Conservation (phyloP, 306 rosid species). For the Cicer yamashitae region DNA sequence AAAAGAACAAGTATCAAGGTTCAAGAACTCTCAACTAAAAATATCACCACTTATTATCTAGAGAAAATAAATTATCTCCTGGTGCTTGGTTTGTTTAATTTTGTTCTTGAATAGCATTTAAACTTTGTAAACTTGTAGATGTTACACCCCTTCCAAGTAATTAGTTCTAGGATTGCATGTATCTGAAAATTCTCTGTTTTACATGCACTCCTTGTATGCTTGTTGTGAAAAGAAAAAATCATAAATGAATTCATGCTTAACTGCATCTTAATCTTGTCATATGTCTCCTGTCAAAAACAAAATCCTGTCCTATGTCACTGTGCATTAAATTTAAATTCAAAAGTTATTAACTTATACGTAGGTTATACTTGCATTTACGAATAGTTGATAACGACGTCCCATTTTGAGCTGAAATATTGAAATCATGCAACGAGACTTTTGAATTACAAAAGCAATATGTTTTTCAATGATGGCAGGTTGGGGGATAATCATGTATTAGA, state of each 20-base stretch:
- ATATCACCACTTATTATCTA: constrained; percentile 27
- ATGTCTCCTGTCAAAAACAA: background rate
- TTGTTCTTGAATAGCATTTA: constrained; percentile 29
- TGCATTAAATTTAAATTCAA: constrained; percentile 23
- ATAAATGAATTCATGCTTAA: constrained; percentile 23
- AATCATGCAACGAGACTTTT: constrained; percentile 38
- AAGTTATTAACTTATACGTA: background rate
- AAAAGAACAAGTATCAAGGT: constrained; percentile 83
- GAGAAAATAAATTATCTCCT: constrained; percentile 26
- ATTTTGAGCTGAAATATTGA: constrained; percentile 37
- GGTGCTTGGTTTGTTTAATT: constrained; percentile 27
- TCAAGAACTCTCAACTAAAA: constrained; percentile 33
- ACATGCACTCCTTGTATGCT: constrained; percentile 4
- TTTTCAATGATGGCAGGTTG: constrained; percentile 65
- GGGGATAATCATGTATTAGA: constrained; percentile 71
- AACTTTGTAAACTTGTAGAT: constrained; percentile 29
- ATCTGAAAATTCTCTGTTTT: too few species aligned
- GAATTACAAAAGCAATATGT: constrained; percentile 42
- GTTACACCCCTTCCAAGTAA: constrained; percentile 25
- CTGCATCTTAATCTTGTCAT: constrained; percentile 1
- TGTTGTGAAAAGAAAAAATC: constrained; percentile 19
- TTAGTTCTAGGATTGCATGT: constrained; percentile 25
- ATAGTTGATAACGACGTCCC: constrained; percentile 32
- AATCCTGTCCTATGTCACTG: background rate
- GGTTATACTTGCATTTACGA: constrained; percentile 28